phyloP scores from a whole-genome alignment of 164 flowering plant genomes.

The Macadamia tetraphylla region DNA sequence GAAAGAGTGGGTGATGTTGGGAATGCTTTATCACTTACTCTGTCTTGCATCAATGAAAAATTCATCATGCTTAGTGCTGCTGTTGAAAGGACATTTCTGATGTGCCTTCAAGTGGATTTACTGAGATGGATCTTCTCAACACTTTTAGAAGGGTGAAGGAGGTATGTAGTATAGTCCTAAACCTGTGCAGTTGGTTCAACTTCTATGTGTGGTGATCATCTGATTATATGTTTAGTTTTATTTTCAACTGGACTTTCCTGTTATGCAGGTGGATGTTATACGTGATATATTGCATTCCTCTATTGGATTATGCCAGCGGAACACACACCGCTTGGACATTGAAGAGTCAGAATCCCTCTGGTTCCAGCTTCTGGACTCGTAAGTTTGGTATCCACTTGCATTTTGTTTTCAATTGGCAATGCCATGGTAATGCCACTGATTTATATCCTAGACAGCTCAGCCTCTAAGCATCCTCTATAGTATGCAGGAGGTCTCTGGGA shows the following conservation, averaged over 20 bases:
- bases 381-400: constrained; percentile 21
- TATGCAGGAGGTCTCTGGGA: too few relatives aligned
- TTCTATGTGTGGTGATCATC: not conserved
- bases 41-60: constrained; percentile 63
- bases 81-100: constrained; percentile 31
- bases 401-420: too few relatives aligned
- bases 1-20: constrained; percentile 98
- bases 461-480: too few relatives aligned
- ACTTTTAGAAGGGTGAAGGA: constrained; percentile 43
- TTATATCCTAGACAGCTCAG: too few relatives aligned
- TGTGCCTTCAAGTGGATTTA: constrained; percentile 13
- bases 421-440: too few relatives aligned
- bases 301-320: constrained; percentile 85
- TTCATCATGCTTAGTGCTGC: constrained; percentile 50
- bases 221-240: not conserved
- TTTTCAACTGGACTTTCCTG: not conserved
- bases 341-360: constrained; percentile 84
- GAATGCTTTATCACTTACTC: constrained; percentile 73
- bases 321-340: constrained; percentile 73
- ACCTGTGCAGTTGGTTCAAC: not conserved
- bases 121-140: constrained; percentile 29
- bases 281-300: constrained; percentile 53
- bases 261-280: constrained; percentile 53
- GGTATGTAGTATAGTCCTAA: constrained; percentile 33
- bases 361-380: constrained; percentile 91